Evolutionary conservation across 2,329 filamentous ascomycete genomes (phyloP), one percentile per base, ranked within the genome.

Genomic region (Lasiodiplodia citricola): DNA sequence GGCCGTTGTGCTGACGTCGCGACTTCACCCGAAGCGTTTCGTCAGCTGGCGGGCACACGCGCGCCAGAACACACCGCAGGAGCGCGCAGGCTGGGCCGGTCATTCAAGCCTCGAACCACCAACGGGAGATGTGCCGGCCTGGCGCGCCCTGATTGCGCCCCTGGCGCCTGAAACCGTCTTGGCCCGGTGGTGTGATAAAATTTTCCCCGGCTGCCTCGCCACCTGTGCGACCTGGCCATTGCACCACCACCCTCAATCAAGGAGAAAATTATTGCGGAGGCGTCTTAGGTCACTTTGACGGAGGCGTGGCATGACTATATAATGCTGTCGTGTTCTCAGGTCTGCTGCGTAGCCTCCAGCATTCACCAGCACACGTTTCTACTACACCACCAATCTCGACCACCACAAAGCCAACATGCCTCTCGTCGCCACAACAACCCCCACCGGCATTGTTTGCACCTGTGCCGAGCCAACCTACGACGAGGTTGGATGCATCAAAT

Each of bases 91-190:
- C 55, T n/a, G 55, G 44, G 23, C 31, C 35, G 65, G 65, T 67
- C 66, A 63, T 44, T 68, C 66, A 60, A 62, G 57, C 23, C 63
- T 68, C 66, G 66, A 68, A 68, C 66, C 66, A 68, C 66, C 66
- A 60, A 52, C 66, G 63, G 50, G 63, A 66, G 63, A 66, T 66
- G 63, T 55, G 63, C 51, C 35, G 35, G 63, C 60, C 35, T 37
- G 60, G 57, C 57, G 57, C 57, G 38, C 41, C 41, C 56, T 56
- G 54, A 56, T 35, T 56, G 54, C 54, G 23, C 28, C 55, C 60
- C 63, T 55, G 50, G 51, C 62, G 18, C 14, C 35, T 66, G 63
- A 55, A 54, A 66, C 50, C 35, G 50, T n/a, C 7, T 52, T 64
- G 60, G 60, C 60, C 60, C 4, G 63, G 63, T 66, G 63, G 63